A percentile compares a stretch with the other conserved stretches of the same genome.
Evolutionary conservation across 2,329 filamentous ascomycete species (phyloP).

Genomic region (Ascochyta lentis): DNA sequence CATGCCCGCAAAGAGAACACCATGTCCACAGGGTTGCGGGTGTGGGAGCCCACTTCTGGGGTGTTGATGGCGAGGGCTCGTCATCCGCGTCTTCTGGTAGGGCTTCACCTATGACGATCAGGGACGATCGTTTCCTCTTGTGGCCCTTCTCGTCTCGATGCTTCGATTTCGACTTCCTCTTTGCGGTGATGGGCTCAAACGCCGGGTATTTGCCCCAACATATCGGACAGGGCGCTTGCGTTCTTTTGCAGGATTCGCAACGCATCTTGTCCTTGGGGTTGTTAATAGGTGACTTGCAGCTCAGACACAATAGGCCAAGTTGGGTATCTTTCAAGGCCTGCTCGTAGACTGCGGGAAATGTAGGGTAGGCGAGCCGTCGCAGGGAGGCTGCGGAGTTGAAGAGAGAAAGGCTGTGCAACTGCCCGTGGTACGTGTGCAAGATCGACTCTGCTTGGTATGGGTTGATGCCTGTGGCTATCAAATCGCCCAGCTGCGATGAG

Average conservation of each 20-base stretch:
- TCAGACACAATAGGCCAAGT: slow-evolving; percentile 62
- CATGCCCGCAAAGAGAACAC: slow-evolving; percentile 68
- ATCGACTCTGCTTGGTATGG: slow-evolving; percentile 62
- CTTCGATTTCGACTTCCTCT: slow-evolving; percentile 33
- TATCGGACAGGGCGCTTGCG: slow-evolving; percentile 52
- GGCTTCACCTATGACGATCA: slow-evolving; percentile 21
- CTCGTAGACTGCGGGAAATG: slow-evolving; percentile 64
- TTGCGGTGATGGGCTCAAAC: slow-evolving; percentile 43
- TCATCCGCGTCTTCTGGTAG: slow-evolving; percentile 22
- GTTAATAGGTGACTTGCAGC: slow-evolving; percentile 63
- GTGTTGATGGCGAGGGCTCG: slow-evolving; percentile 31
- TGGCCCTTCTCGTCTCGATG: slow-evolving; percentile 29
- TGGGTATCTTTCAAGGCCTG: slow-evolving; percentile 62
- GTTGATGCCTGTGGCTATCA: slow-evolving; percentile 54
- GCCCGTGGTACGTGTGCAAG: slow-evolving; percentile 64
- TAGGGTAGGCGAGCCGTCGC: slow-evolving; percentile 62
- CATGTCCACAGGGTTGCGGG: slow-evolving; percentile 58
- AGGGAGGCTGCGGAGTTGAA: slow-evolving; percentile 62
- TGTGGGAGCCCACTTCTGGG: slow-evolving; percentile 30
- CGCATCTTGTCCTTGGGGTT: slow-evolving; percentile 58
- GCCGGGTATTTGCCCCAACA: slow-evolving; percentile 55
- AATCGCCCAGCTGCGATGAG: slow-evolving; percentile 48
- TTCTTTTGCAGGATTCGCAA: slow-evolving; percentile 58
- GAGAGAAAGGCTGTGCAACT: slow-evolving; percentile 56
- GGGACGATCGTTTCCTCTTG: slow-evolving; percentile 36